Percentiles rank a stretch among this genome's conserved stretches.
These are phyloP conservation scores for Xylariales sp. DNA, from an alignment of 2,329 filamentous ascomycete species.

Conservation along the genomic window DNA sequence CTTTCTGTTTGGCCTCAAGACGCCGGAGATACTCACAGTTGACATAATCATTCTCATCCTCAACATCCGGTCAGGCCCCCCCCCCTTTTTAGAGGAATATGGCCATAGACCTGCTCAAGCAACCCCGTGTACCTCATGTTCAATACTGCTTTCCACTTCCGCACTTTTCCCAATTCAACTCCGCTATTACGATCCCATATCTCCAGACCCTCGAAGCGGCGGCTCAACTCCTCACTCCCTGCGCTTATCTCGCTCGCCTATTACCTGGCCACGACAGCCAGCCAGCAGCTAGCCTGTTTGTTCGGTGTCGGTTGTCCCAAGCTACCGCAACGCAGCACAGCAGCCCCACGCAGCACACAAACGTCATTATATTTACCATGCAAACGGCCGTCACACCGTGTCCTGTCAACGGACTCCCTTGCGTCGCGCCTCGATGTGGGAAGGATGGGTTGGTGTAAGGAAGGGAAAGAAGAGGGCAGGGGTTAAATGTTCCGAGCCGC, in stretches of 20 bases:
- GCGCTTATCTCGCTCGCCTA: not conserved
- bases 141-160: not conserved
- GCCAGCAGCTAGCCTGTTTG: too few relatives aligned
- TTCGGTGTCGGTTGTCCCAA: not conserved
- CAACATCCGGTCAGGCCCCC: too few relatives aligned
- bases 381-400: slow-evolving; percentile 7
- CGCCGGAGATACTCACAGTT: too few relatives aligned
- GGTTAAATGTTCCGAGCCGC: slow-evolving; percentile 11
- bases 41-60: not conserved
- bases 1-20: not conserved
- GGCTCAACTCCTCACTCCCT: not conserved
- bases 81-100: not conserved
- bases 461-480: not conserved
- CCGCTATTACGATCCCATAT: not conserved
- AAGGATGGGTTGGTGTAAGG: not conserved
- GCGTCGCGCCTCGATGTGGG: slow-evolving; percentile 1
- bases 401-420: not conserved
- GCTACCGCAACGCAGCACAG: not conserved
- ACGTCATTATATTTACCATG: not conserved
- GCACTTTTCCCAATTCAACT: not conserved
- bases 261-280: not conserved
- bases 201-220: not conserved
- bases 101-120: too few relatives aligned
- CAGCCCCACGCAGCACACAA: too few relatives aligned
- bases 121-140: not conserved